Evolutionary conservation across 805 yeast genomes (phyloP).

Genomic region (Wickerhamiella galacta): DNA sequence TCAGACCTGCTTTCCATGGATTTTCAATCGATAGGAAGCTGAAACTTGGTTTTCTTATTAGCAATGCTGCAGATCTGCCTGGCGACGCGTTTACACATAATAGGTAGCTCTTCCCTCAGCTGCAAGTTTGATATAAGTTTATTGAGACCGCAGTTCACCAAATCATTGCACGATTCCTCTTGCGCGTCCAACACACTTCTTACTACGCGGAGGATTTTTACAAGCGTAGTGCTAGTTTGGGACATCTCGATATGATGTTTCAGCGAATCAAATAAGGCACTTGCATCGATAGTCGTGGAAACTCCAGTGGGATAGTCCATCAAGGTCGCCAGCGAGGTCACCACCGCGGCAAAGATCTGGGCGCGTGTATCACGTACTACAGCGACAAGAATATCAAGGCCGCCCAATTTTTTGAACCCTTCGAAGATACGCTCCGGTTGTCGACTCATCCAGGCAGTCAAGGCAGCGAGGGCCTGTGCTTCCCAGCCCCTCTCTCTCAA

Average conservation of each 20-base stretch:
- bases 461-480: conserved; percentile 36
- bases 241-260: neutral
- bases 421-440: conserved; percentile 8
- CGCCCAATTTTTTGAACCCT: conserved; percentile 1
- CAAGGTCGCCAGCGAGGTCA: conserved; percentile 4
- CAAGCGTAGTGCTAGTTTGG: conserved; percentile 4
- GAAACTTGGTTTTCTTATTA: too few relatives aligned
- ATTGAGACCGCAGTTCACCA: conserved; percentile 2
- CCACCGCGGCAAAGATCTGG: conserved; percentile 3
- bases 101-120: conserved; percentile 1
- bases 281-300: conserved; percentile 1
- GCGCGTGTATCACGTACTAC: neutral
- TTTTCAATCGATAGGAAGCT: too few relatives aligned
- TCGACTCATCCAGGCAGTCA: conserved; percentile 23
- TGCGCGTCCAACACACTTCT: conserved; percentile 1
- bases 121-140: neutral
- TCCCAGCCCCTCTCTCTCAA: conserved; percentile 41
- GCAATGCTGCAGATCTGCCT: conserved; percentile 2
- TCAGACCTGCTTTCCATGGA: too few relatives aligned
- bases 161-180: neutral
- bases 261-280: neutral
- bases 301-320: conserved; percentile 1
- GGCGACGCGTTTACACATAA: conserved; percentile 4
- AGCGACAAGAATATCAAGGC: conserved; percentile 1
- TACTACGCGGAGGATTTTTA: conserved; percentile 2